These are phyloP conservation scores for Hirsutella rhossiliensis DNA, from an alignment of 2,329 filamentous ascomycete genomes.

Conservation along the genomic window DNA sequence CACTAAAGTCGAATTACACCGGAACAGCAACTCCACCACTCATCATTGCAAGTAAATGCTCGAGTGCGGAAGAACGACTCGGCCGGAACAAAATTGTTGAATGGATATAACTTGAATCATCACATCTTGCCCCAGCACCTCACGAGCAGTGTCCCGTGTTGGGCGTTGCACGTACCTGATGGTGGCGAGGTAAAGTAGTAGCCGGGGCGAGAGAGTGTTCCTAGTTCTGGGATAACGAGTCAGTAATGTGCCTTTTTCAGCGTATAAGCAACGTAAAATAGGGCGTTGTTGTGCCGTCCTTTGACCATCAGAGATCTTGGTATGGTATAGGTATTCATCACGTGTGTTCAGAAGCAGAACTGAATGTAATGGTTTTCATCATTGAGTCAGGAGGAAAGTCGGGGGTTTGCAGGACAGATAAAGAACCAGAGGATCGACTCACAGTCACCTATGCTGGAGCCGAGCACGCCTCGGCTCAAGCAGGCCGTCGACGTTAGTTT, in stretches of 20 bases:
- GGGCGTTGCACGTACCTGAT: conserved; percentile 6
- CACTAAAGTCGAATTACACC: conserved; percentile 51
- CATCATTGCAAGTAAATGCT: conserved; percentile 46
- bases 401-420: background rate
- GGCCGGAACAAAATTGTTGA: conserved; percentile 56
- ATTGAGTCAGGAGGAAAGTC: conserved; percentile 20
- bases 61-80: conserved; percentile 63
- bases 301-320: conserved; percentile 42
- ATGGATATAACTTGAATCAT: conserved; percentile 55
- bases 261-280: background rate
- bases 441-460: background rate
- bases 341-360: conserved; percentile 63
- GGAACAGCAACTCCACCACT: conserved; percentile 59
- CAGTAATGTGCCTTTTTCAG: background rate
- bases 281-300: background rate
- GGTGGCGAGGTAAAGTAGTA: background rate
- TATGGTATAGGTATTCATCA: conserved; percentile 59
- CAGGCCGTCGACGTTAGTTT: too few species aligned
- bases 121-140: conserved; percentile 10
- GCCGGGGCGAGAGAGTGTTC: background rate
- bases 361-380: conserved; percentile 56
- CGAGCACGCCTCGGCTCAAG: too few species aligned
- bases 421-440: background rate
- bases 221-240: background rate
- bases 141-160: background rate